Base-by-base conservation (phyloP, 345 rosid genomes). In the Salix viminalis region DNA sequence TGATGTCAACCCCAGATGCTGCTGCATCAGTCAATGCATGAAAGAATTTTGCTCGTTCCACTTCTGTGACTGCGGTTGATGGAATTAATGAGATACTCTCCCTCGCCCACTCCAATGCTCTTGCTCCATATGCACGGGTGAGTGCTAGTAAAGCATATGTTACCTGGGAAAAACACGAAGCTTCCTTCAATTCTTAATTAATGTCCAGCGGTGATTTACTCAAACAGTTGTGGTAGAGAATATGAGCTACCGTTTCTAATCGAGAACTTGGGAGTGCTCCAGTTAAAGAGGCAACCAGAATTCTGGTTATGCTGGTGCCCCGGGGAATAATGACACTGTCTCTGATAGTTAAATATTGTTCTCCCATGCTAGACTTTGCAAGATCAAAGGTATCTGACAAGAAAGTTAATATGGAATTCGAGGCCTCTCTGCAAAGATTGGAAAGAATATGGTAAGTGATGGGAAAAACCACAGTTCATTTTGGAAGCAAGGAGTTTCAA, bases 191-290 rank as follows among this genome's bases (percentile, higher is more conserved):
- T 23, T 54, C 19, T 19, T 14, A 52, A 70, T 7, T 3, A n/a
- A 58, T n/a, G 24, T 7, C 26, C 1, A 9, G 1, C 28, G 11
- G 28, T 9, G 9, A n/a, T 46, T 16, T n/a, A 56, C 28, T 16
- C 69, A 4, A 2, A 39, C 6, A 66, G 5, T n/a, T 56, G 14
- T 56, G 28, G 5, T 66, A 48, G 10, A 71, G 54, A 69, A 41
- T 56, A 73, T 56, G 56, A 36, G 76, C 75, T 87, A 93, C 98
- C 84, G 94, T 86, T 77, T 96, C 98, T 78, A 96, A 72, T 82
- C 97, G 93, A 70, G 98, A 96, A 90, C 92, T 87, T 36, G 99
- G 99, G 52, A 96, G 91, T 75, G 99, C 99, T 82, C 99, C 99
- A 7, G 99, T 85, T 81, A 96, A 81, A 54, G 97, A 92, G 18